Conservation (phyloP, 2,329 filamentous ascomycete species). For the Neobulgaria alba region DNA sequence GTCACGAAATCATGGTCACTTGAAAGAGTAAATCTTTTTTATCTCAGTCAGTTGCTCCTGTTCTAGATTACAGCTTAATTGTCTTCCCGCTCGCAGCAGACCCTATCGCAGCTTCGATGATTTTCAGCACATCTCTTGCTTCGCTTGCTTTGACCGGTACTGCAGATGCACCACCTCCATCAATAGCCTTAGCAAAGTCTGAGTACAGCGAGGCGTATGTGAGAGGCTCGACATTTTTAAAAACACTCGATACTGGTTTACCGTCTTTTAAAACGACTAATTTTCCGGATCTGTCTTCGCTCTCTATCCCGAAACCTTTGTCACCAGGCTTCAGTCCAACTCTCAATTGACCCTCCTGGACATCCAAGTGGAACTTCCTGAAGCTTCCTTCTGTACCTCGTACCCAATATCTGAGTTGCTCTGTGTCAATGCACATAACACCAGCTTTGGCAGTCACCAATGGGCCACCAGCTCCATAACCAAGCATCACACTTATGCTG, state of each 20-base stretch:
- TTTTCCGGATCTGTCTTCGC: conserved; percentile 46
- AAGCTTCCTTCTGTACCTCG: conserved; percentile 66
- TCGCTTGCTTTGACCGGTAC: conserved; percentile 46
- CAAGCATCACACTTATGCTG: conserved; percentile 54
- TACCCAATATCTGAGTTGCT: conserved; percentile 70
- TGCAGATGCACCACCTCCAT: conserved; percentile 36
- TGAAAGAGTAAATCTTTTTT: no score
- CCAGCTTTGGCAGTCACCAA: conserved; percentile 62
- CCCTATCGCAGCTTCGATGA: conserved; percentile 47
- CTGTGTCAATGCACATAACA: conserved; percentile 57
- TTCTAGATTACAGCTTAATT: conserved; percentile 16
- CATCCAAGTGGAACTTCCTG: conserved; percentile 62
- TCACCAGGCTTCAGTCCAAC: conserved; percentile 53
- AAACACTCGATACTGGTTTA: conserved; percentile 39
- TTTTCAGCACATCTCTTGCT: conserved; percentile 42
- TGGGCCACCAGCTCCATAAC: conserved; percentile 49
- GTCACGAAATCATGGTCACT: no score
- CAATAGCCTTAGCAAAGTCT: conserved; percentile 41
- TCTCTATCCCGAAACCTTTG: conserved; percentile 56
- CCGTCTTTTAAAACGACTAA: conserved; percentile 47
- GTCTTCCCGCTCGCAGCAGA: conserved; percentile 41
- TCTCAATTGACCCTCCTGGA: conserved; percentile 67
- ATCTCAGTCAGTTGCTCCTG: no score
- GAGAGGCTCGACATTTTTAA: conserved; percentile 51
- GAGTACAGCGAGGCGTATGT: conserved; percentile 65